Conservation (phyloP, 257 asterid genomes). For the Salvia splendens region DNA sequence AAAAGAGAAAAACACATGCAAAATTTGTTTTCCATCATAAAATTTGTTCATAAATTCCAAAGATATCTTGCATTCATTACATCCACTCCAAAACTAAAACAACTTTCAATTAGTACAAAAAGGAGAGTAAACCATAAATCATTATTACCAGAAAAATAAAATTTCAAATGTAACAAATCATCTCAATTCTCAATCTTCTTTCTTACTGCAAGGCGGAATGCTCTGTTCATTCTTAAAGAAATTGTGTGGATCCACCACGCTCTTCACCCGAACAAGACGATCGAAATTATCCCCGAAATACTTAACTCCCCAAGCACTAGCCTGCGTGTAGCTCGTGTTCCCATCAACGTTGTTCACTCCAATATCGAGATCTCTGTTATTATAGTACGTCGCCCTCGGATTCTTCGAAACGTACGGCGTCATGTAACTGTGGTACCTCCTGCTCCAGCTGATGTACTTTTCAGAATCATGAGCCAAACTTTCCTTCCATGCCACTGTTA, state of each 20-base stretch:
- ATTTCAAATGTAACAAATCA: too few relatives aligned
- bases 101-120: too few relatives aligned
- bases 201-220: constrained; percentile 19
- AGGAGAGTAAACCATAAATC: too few relatives aligned
- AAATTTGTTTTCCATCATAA: too few relatives aligned
- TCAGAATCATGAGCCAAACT: background rate
- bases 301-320: background rate
- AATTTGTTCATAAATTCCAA: too few relatives aligned
- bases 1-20: too few relatives aligned
- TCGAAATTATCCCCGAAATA: background rate
- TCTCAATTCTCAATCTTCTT: background rate
- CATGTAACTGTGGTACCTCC: constrained; percentile 25
- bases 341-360: constrained; percentile 31
- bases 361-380: constrained; percentile 43
- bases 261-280: constrained; percentile 17
- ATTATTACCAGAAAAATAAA: too few relatives aligned
- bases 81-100: too few relatives aligned
- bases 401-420: constrained; percentile 31
- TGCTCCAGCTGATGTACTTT: background rate
- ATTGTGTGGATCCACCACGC: background rate
- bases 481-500: too few relatives aligned
- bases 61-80: too few relatives aligned
- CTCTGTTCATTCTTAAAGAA: constrained; percentile 28
- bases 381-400: constrained; percentile 40
- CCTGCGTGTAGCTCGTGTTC: constrained; percentile 23